These are phyloP conservation scores for Sugiyamaella xylanicola DNA, from an alignment of 1,139 yeast species.

Conservation along the genomic window DNA sequence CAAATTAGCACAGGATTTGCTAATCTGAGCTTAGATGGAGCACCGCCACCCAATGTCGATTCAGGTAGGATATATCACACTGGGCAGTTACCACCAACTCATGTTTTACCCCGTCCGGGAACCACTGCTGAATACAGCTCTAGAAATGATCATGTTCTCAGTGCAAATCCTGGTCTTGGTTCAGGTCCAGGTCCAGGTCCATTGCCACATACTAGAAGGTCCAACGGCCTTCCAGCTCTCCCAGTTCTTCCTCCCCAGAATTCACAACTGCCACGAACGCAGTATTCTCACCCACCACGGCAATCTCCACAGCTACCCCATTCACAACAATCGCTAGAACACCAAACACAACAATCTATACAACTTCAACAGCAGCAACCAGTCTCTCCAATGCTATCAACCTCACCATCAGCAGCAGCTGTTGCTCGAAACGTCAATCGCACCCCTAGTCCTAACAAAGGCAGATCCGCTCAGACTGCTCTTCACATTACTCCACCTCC, in stretches of 20 bases:
- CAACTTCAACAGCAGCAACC: not conserved
- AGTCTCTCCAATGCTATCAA: too few relatives aligned
- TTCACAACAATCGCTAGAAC: constrained; percentile 7
- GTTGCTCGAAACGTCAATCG: not conserved
- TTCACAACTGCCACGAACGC: too few relatives aligned
- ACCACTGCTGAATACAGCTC: not conserved
- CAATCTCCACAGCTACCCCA: not conserved
- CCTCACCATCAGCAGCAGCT: constrained; percentile 11
- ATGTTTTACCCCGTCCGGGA: too few relatives aligned
- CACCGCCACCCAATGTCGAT: not conserved
- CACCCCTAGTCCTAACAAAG: constrained; percentile 1
- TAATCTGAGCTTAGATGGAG: constrained; percentile 3
- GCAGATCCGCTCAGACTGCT: not conserved
- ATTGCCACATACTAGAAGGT: constrained; percentile 3
- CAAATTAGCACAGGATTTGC: not conserved
- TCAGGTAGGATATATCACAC: not conserved
- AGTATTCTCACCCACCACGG: not conserved
- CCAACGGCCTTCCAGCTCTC: not conserved
- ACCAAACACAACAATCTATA: not conserved
- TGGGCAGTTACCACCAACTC: constrained; percentile 7
- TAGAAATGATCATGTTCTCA: not conserved
- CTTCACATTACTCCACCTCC: constrained; percentile 10
- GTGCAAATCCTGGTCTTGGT: not conserved
- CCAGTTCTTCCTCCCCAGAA: not conserved
- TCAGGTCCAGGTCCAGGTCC: too few relatives aligned